Conservation (phyloP, 2,329 filamentous ascomycete genomes). For the Dryadomyces quercivorus region DNA sequence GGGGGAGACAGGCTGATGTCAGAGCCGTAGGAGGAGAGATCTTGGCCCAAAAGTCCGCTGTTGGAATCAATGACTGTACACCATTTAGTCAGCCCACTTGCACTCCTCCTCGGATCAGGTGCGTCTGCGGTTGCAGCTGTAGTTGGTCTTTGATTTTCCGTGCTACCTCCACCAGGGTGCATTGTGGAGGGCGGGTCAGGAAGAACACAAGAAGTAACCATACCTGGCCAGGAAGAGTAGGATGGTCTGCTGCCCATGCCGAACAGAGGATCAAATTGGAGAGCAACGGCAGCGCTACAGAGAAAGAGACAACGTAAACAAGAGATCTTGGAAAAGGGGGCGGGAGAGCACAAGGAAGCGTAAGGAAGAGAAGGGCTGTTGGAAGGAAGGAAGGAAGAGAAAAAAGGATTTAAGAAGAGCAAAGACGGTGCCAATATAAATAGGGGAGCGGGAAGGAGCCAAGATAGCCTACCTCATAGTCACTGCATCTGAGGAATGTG, state of each 20-base stretch:
- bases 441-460: background rate
- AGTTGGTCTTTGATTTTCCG: no score
- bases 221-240: constrained; percentile 12
- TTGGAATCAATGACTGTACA: constrained; percentile 20
- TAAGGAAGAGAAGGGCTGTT: background rate
- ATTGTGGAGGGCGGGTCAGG: no score
- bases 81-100: no score
- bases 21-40: constrained; percentile 35
- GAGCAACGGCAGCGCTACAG: constrained; percentile 11
- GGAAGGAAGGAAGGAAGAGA: background rate
- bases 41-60: constrained; percentile 28
- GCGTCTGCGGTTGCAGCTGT: no score
- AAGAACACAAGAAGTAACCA: background rate
- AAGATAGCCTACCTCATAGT: constrained; percentile 9
- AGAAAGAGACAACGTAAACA: background rate
- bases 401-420: background rate
- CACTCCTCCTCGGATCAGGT: no score
- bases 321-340: background rate
- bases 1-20: constrained; percentile 40
- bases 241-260: constrained; percentile 11
- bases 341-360: background rate
- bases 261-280: constrained; percentile 12
- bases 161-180: no score
- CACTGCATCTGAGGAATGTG: constrained; percentile 6
- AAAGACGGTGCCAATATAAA: background rate